Evolutionary conservation across 2,329 filamentous ascomycete species (phyloP).

Genomic region (Eutypa lata): DNA sequence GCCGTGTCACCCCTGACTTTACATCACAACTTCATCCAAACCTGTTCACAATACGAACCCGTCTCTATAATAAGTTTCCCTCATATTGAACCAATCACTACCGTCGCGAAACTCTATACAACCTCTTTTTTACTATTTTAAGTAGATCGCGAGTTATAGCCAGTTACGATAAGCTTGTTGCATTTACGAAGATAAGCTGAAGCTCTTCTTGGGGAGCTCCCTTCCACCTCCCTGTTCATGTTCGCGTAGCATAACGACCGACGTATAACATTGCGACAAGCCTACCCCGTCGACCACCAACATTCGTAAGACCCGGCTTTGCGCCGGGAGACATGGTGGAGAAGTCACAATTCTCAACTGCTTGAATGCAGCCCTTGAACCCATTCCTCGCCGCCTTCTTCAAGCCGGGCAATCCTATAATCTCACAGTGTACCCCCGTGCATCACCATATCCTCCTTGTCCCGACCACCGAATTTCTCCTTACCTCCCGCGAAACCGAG

Average conservation of each 20-base stretch:
- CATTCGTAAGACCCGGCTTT: conserved; percentile 9
- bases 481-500: conserved; percentile 84
- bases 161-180: not conserved
- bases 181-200: no score
- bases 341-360: conserved; percentile 39
- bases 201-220: no score
- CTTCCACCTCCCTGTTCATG: no score
- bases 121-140: no score
- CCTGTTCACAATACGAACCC: not conserved
- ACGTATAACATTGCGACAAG: no score
- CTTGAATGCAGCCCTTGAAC: conserved; percentile 94
- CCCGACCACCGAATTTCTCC: conserved; percentile 86
- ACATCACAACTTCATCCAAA: not conserved
- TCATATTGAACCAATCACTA: not conserved
- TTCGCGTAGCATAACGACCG: no score
- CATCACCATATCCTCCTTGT: conserved; percentile 94
- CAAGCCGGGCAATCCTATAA: conserved; percentile 74
- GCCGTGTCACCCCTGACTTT: not conserved
- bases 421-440: conserved; percentile 84
- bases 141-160: no score
- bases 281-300: not conserved
- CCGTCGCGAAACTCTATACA: no score
- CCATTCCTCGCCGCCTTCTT: conserved; percentile 98
- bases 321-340: conserved; percentile 19
- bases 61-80: not conserved